These are phyloP conservation scores for Neodidymelliopsis sp. DNA, from an alignment of 2,329 filamentous ascomycete species.

Conservation along the genomic window DNA sequence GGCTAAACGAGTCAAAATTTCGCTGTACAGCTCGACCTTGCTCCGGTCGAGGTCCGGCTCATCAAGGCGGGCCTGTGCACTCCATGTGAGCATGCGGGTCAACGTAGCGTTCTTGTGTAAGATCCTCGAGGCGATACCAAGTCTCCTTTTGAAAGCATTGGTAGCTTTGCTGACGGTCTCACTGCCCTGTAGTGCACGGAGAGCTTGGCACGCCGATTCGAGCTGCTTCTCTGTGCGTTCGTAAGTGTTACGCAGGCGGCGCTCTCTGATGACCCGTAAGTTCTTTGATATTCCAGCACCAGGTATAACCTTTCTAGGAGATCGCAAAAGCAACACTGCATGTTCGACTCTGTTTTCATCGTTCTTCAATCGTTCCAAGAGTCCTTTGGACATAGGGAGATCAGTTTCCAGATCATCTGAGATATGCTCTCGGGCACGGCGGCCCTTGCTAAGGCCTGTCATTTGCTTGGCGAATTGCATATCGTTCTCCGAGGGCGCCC, in stretches of 20 bases:
- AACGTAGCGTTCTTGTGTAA: constrained; percentile 38
- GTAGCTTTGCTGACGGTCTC: constrained; percentile 12
- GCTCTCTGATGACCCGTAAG: constrained; percentile 7
- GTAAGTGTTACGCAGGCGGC: constrained; percentile 21
- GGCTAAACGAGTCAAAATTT: constrained; percentile 34
- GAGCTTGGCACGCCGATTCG: constrained; percentile 21
- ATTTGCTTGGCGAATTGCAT: constrained; percentile 30
- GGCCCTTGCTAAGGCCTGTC: constrained; percentile 30
- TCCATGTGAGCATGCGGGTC: constrained; percentile 38
- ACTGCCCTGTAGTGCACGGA: constrained; percentile 19
- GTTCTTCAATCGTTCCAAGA: constrained; percentile 34
- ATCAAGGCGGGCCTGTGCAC: constrained; percentile 39
- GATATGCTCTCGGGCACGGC: constrained; percentile 32
- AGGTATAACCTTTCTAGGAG: constrained; percentile 1
- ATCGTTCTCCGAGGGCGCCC: constrained; percentile 29
- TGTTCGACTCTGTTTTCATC: constrained; percentile 30
- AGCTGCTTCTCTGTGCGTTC: constrained; percentile 31
- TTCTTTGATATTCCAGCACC: constrained; percentile 9
- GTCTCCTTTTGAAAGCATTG: constrained; percentile 29
- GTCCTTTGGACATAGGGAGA: constrained; percentile 34
- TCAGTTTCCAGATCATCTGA: constrained; percentile 36
- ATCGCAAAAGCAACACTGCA: constrained; percentile 7
- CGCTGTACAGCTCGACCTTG: constrained; percentile 26
- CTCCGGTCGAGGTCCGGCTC: constrained; percentile 21
- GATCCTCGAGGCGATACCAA: constrained; percentile 32